Percentiles rank a stretch among this genome's conserved stretches.
These are phyloP conservation scores for Colletotrichum euphorbiae DNA, from an alignment of 2,329 filamentous ascomycete species.

Conservation along the genomic window DNA sequence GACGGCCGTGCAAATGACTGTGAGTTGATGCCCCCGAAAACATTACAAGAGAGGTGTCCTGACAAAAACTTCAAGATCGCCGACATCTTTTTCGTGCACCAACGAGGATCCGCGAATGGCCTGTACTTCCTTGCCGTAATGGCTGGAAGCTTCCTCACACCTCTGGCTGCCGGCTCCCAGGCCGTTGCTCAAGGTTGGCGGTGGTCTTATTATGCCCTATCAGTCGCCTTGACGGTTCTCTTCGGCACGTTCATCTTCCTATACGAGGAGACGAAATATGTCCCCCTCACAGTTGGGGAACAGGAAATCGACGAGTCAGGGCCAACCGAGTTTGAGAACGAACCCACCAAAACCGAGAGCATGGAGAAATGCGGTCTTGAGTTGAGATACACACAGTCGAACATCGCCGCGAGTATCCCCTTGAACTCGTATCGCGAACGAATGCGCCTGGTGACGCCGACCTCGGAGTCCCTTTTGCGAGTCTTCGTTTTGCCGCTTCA, in stretches of 20 bases:
- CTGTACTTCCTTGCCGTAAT: constrained; percentile 48
- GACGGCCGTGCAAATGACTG: constrained; percentile 52
- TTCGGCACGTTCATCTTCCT: constrained; percentile 42
- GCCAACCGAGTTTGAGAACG: neutral
- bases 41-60: neutral
- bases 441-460: constrained; percentile 42
- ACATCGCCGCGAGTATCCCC: constrained; percentile 11
- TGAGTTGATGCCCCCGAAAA: neutral
- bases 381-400: constrained; percentile 3
- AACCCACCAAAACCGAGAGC: constrained; percentile 4
- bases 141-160: constrained; percentile 46
- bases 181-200: constrained; percentile 45
- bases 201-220: constrained; percentile 47
- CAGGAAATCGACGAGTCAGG: constrained; percentile 37
- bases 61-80: constrained; percentile 39
- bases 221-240: constrained; percentile 43
- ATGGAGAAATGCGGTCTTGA: constrained; percentile 1
- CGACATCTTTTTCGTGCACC: constrained; percentile 49
- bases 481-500: constrained; percentile 37
- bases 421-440: constrained; percentile 41
- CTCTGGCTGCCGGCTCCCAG: constrained; percentile 45
- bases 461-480: constrained; percentile 36
- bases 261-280: constrained; percentile 48
- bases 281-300: constrained; percentile 33
- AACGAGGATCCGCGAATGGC: constrained; percentile 47